phyloP scores from a whole-genome alignment of 192 early-diverging fungal genomes.

The Coemansia sp. region DNA sequence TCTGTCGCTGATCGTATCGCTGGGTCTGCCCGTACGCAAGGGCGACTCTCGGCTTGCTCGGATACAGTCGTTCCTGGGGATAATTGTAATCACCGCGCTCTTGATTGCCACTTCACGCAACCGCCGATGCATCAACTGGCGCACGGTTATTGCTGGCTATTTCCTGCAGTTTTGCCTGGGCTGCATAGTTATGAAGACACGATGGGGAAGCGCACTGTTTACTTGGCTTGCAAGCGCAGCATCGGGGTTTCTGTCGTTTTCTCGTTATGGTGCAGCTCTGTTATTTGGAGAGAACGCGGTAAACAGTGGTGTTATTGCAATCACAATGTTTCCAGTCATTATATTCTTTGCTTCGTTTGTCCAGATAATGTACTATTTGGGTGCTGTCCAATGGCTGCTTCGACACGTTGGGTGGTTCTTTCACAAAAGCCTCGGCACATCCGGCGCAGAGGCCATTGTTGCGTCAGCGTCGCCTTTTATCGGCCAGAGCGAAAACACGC shows the following conservation, averaged over 20 bases:
- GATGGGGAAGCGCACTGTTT: constrained; percentile 71
- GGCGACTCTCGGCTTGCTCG: constrained; percentile 64
- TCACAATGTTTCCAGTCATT: constrained; percentile 77
- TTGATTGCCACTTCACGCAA: constrained; percentile 62
- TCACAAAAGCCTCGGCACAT: constrained; percentile 69
- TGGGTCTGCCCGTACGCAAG: constrained; percentile 45
- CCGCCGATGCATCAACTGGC: constrained; percentile 69
- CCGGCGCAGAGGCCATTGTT: constrained; percentile 80
- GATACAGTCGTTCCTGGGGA: constrained; percentile 71
- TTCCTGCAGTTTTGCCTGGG: constrained; percentile 76
- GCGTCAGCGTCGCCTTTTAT: constrained; percentile 85
- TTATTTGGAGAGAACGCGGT: constrained; percentile 55
- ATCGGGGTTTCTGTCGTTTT: constrained; percentile 65
- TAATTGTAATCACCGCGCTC: constrained; percentile 59
- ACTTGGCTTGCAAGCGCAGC: constrained; percentile 63
- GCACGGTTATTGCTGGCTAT: constrained; percentile 68
- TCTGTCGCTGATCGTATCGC: constrained; percentile 55
- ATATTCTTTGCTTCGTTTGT: constrained; percentile 88
- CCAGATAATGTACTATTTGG: constrained; percentile 80
- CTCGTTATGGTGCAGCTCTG: constrained; percentile 64
- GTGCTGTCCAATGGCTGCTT: constrained; percentile 79
- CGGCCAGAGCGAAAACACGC: constrained; percentile 80
- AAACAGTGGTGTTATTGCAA: constrained; percentile 60
- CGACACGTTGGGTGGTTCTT: constrained; percentile 64
- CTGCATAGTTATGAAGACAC: constrained; percentile 73